phyloP scores from a whole-genome alignment of 2,329 filamentous ascomycete species.

The Aspergillus melleus region DNA sequence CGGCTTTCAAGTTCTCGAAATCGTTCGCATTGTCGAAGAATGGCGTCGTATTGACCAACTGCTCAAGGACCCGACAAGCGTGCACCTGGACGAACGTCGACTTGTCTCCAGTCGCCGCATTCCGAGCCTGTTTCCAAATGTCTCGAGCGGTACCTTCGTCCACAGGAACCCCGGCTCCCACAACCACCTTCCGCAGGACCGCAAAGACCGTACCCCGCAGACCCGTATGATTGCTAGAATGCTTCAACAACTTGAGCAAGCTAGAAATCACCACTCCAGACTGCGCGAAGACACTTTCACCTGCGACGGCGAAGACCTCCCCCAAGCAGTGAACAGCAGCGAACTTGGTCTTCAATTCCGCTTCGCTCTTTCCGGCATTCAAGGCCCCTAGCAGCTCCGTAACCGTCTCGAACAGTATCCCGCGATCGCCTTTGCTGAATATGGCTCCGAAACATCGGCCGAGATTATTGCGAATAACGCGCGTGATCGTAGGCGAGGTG shows the following conservation, averaged over 20 bases:
- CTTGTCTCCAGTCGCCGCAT: slow-evolving; percentile 75
- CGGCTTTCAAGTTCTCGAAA: slow-evolving; percentile 82
- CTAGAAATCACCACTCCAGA: slow-evolving; percentile 72
- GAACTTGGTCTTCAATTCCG: slow-evolving; percentile 77
- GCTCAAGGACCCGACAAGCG: slow-evolving; percentile 76
- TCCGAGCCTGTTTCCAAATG: slow-evolving; percentile 88
- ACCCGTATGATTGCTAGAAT: slow-evolving; percentile 75
- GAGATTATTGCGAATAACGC: slow-evolving; percentile 86
- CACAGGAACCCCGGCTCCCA: slow-evolving; percentile 72
- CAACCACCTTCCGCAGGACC: slow-evolving; percentile 72
- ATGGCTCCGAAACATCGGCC: slow-evolving; percentile 81
- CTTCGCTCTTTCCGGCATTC: slow-evolving; percentile 72
- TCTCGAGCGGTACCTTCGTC: slow-evolving; percentile 86
- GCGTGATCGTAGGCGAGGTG: slow-evolving; percentile 74
- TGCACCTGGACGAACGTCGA: slow-evolving; percentile 75
- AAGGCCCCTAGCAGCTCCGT: slow-evolving; percentile 79
- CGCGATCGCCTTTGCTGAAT: slow-evolving; percentile 81
- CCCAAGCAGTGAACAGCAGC: slow-evolving; percentile 85
- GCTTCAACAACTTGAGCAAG: slow-evolving; percentile 77
- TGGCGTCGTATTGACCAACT: slow-evolving; percentile 68
- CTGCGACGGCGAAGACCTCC: slow-evolving; percentile 85
- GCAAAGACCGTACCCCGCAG: slow-evolving; percentile 75
- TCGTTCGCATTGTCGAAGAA: slow-evolving; percentile 89
- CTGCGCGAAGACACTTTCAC: slow-evolving; percentile 85
- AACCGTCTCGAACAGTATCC: slow-evolving; percentile 89